Evolutionary conservation across 306 rosid species (phyloP).

Genomic region (Leucaena leucocephala): DNA sequence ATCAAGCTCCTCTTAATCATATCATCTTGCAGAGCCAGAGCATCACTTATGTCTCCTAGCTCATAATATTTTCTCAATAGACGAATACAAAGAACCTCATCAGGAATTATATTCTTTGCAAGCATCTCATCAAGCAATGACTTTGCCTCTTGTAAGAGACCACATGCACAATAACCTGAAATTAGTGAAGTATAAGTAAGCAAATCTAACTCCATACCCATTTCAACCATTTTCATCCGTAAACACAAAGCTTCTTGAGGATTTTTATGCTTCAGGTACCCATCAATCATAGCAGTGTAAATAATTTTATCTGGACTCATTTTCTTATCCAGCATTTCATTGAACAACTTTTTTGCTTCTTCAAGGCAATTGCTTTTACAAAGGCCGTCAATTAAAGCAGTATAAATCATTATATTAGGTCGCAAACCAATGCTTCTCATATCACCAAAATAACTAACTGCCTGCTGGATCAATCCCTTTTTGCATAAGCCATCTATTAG

Average conservation of each 20-base stretch:
- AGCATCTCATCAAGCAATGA: conserved; percentile 78
- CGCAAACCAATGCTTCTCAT: conserved; percentile 65
- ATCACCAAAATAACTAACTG: conserved; percentile 59
- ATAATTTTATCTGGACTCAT: conserved; percentile 78
- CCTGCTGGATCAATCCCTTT: conserved; percentile 68
- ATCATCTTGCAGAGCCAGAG: conserved; percentile 64
- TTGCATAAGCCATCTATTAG: conserved; percentile 92
- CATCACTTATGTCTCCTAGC: conserved; percentile 70
- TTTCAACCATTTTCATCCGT: conserved; percentile 65
- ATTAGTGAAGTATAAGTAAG: conserved; percentile 80
- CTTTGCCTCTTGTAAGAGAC: conserved; percentile 71
- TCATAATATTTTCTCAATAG: conserved; percentile 68
- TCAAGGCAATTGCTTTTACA: conserved; percentile 67
- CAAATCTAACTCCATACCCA: conserved; percentile 77
- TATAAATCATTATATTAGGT: conserved; percentile 79
- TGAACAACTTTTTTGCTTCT: conserved; percentile 70
- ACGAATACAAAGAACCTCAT: conserved; percentile 66
- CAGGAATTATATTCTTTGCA: conserved; percentile 70
- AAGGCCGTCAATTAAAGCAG: conserved; percentile 86
- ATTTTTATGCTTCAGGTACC: conserved; percentile 83
- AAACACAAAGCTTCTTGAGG: conserved; percentile 73
- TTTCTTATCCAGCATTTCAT: conserved; percentile 78
- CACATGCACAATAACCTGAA: conserved; percentile 73
- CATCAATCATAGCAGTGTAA: conserved; percentile 81
- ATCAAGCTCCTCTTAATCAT: conserved; percentile 66